A percentile compares a stretch with the other conserved stretches of the same genome.
Evolutionary conservation across 2,329 filamentous ascomycete genomes (phyloP).

Genomic region (Coleophoma cylindrospora): DNA sequence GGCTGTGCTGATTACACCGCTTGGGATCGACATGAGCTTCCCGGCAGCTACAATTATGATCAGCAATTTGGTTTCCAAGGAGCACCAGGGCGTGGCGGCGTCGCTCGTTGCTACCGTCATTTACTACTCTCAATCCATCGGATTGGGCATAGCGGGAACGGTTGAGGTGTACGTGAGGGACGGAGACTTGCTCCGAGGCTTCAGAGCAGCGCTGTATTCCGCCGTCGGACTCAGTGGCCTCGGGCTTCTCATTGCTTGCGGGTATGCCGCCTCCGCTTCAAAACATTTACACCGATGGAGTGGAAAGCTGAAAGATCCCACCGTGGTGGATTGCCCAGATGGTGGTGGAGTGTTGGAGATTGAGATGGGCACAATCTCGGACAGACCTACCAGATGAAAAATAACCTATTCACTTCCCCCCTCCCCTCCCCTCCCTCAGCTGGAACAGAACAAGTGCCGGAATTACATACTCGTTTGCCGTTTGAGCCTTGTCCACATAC

Average conservation of each 20-base stretch:
- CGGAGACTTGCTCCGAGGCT: background rate
- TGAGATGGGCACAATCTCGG: no score
- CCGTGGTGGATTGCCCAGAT: no score
- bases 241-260: background rate
- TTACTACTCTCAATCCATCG: constrained; percentile 63
- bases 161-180: constrained; percentile 41
- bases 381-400: no score
- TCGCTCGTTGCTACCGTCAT: constrained; percentile 58
- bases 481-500: no score
- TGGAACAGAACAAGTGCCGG: no score
- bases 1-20: constrained; percentile 48
- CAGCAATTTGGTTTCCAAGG: constrained; percentile 40
- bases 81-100: constrained; percentile 45
- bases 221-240: background rate
- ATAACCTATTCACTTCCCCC: no score
- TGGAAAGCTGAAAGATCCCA: no score
- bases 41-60: constrained; percentile 57
- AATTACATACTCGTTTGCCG: no score
- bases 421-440: no score
- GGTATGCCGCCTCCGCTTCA: no score
- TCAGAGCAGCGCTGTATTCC: constrained; percentile 1
- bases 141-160: constrained; percentile 60
- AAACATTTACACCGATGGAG: no score
- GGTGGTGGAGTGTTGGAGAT: no score
- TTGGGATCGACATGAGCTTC: constrained; percentile 62